These are phyloP conservation scores for Tulasnella sp. DNA, from an alignment of 768 basidiomycete species.

Conservation along the genomic window DNA sequence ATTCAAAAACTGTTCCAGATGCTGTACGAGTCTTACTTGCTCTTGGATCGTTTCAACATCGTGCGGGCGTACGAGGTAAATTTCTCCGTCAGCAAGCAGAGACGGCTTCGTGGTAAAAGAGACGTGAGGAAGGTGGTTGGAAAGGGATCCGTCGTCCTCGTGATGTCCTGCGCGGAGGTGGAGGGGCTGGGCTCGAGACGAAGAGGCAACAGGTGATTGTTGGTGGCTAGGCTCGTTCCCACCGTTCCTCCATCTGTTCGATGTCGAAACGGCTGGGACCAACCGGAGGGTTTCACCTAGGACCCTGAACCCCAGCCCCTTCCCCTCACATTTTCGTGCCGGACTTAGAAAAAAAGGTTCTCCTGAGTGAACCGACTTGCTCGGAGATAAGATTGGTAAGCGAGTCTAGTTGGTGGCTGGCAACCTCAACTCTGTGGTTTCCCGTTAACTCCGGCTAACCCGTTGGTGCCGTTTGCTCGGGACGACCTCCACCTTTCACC, in stretches of 20 bases:
- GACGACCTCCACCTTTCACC: neutral
- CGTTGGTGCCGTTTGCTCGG: neutral
- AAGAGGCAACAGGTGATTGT: neutral
- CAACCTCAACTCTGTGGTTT: neutral
- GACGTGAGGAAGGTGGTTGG: neutral
- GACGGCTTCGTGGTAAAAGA: neutral
- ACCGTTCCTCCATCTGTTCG: too few relatives aligned
- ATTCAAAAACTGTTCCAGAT: neutral
- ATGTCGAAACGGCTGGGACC: too few relatives aligned
- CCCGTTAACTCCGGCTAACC: neutral
- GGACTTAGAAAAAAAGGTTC: too few relatives aligned
- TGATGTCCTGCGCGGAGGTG: neutral
- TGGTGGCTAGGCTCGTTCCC: too few relatives aligned
- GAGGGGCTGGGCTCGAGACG: neutral
- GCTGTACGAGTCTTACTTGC: neutral
- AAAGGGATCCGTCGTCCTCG: neutral
- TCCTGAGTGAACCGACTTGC: too few relatives aligned
- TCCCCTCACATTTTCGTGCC: too few relatives aligned
- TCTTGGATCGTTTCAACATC: conserved; percentile 4
- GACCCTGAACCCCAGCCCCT: too few relatives aligned
- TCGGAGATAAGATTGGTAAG: too few relatives aligned
- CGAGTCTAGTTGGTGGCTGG: neutral
- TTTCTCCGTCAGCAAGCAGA: neutral
- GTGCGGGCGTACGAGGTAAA: neutral
- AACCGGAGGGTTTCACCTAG: too few relatives aligned